Percentiles rank a stretch among this genome's conserved stretches.
Evolutionary conservation across 139 green algal genomes (phyloP).

Genomic region (Monoraphidium neglectum): DNA sequence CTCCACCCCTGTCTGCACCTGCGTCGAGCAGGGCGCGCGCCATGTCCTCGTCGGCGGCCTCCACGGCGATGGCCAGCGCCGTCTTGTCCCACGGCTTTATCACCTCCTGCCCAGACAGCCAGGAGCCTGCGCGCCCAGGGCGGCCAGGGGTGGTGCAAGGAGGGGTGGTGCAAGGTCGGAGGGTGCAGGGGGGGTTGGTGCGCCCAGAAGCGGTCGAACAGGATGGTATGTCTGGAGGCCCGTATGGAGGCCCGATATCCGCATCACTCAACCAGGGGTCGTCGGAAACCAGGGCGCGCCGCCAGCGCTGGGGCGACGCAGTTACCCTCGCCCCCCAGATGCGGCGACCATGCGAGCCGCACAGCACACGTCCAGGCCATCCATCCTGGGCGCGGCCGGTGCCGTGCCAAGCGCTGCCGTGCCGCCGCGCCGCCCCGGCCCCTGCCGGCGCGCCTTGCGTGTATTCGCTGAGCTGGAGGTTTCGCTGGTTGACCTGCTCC

Average conservation of each 20-base stretch:
- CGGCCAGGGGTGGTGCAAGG: not conserved
- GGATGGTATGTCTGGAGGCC: not conserved
- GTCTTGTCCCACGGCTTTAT: constrained; percentile 59
- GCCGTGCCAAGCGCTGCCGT: too few species aligned
- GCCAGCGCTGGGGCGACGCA: too few species aligned
- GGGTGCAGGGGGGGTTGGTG: too few species aligned
- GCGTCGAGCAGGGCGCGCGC: constrained; percentile 47
- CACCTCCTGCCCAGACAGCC: constrained; percentile 41
- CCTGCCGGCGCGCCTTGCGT: constrained; percentile 16
- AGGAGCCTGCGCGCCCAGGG: constrained; percentile 44
- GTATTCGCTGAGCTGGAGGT: constrained; percentile 38
- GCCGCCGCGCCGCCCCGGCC: too few species aligned
- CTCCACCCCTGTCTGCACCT: constrained; percentile 23
- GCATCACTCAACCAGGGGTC: too few species aligned
- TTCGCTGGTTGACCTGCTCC: constrained; percentile 30
- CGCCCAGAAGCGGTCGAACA: not conserved
- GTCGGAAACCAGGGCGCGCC: too few species aligned
- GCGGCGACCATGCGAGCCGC: too few species aligned
- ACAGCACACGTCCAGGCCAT: too few species aligned
- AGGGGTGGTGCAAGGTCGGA: too few species aligned
- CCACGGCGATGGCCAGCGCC: constrained; percentile 48
- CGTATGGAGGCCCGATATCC: too few species aligned
- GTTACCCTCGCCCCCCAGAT: too few species aligned
- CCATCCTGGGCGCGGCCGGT: too few species aligned
- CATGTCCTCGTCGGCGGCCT: constrained; percentile 37